Evolutionary conservation across 2,329 filamentous ascomycete genomes (phyloP), one percentile per base, ranked within the genome.

Genomic region (Aspergillus unguis): DNA sequence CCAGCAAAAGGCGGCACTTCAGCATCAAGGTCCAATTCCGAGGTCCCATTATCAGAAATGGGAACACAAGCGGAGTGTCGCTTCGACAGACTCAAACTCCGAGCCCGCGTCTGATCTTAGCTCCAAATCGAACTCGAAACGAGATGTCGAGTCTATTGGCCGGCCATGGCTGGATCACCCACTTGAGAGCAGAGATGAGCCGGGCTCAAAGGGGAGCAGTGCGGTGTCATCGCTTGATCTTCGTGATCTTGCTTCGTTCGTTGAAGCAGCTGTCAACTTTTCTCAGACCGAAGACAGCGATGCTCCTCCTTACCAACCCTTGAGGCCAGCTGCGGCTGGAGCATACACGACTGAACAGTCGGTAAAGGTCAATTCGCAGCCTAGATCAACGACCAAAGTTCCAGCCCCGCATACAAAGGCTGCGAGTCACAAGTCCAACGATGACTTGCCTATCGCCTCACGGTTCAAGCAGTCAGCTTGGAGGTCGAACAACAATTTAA

Each of bases 131-230:
- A 69, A 56, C 41, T 63, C 65, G 32, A 64, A 56, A 50, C 61
- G 64, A 33, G 70, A 72, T 44, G 65, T 72, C 23, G 69, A 72
- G 52, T 64, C 57, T 26, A 71, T 71, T 47, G 70, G 70, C 26
- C 69, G 65, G 46, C 69, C 69, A 45, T 72, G 70, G 70, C 54
- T 72, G 38, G 63, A 62, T 31, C 63, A 63, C 46, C 62, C 62
- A n/a, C 57, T 57, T 35, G 58, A 63, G 38, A 53, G 44, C 17
- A 56, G 50, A 25, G 58, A 48, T 38, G 54, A 44, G 5, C 47
- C 53, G 7, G 57, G 60, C 2, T 44, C 53, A 8, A 59, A 54
- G 46, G 58, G 58, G 5, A 61, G 48, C 27, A 50, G 58, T 41
- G 55, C 53, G 6, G 41, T 69, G 41, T 61, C 63, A 5, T 63